Evolutionary conservation across 2,329 filamentous ascomycete genomes (phyloP), one percentile per base, ranked within the genome.

Genomic region (Coniochaeta pulveracea): DNA sequence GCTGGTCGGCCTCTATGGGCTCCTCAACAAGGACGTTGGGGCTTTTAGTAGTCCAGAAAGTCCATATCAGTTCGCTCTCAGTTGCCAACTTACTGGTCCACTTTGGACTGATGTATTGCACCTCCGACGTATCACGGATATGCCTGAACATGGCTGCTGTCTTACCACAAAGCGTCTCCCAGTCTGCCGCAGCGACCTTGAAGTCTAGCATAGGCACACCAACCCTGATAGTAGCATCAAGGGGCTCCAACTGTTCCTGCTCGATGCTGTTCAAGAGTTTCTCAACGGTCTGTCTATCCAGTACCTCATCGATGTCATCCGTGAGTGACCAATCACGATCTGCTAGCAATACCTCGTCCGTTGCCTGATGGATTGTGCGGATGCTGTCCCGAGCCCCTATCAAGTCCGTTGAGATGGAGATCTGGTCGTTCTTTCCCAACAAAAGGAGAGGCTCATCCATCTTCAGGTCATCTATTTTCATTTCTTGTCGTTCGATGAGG

Each of bases 131-230:
- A 11, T 35, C 33, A 9, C 37, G 38, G 8, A 50, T 44, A 40
- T 40, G 47, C 10, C 34, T 31, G 24, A 49, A 46, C 21, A 51
- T 46, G 2, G 18, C 35, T 14, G 24, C 31, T 2, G 39, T 17
- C 12, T 43, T 35, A 18, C 36, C 40, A 3, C 39, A 23, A 5
- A 40, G 29, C 18, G 40, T 28, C 10, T 40, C 40, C 50, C 50
- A 52, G 18, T 46, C 44, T 18, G 43, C 41, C 5, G 37, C 34
- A 5, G 46, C 37, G 8, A 46, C 26, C 7, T 40, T 45, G 23
- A 52, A 51, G 29, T 51, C 48, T 38, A 51, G 37, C 10, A 50
- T 22, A 1, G 49, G 50, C n/a, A 51, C 40, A 4, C 35, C n/a
- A 6, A 50, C 39, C 17, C 49, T 42, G n/a, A 40, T 40, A 17